phyloP scores from a whole-genome alignment of 306 rosid species.

The Castanea sativa region DNA sequence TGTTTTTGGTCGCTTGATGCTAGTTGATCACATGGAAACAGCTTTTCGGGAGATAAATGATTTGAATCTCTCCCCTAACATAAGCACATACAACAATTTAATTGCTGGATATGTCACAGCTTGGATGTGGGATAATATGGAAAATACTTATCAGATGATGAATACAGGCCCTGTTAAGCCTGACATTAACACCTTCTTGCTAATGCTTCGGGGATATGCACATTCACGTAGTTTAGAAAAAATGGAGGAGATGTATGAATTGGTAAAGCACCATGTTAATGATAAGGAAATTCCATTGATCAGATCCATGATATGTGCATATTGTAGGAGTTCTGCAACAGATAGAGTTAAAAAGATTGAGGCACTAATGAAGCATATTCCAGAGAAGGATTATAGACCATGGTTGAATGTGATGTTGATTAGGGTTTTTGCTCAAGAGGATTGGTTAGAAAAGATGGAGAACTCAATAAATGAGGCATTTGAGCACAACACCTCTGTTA shows the following conservation, averaged over 20 bases:
- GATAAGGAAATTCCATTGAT: constrained; percentile 38
- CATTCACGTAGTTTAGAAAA: constrained; percentile 56
- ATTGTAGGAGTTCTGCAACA: constrained; percentile 54
- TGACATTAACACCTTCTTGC: constrained; percentile 39
- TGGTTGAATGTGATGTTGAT: constrained; percentile 79
- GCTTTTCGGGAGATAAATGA: constrained; percentile 44
- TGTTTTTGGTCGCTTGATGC: constrained; percentile 62
- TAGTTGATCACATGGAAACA: constrained; percentile 71
- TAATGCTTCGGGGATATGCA: constrained; percentile 85
- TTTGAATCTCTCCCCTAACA: constrained; percentile 33
- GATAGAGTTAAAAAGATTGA: constrained; percentile 56
- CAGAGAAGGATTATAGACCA: constrained; percentile 58
- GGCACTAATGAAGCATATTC: constrained; percentile 51
- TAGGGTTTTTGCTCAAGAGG: constrained; percentile 60
- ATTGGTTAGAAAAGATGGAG: constrained; percentile 67
- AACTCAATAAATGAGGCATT: constrained; percentile 67
- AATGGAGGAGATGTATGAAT: constrained; percentile 69
- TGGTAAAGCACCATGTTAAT: constrained; percentile 43
- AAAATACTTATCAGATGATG: constrained; percentile 50
- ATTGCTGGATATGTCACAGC: constrained; percentile 71
- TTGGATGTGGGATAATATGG: constrained; percentile 87
- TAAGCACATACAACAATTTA: constrained; percentile 59
- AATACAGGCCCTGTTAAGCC: constrained; percentile 49
- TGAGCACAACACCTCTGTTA: constrained; percentile 42
- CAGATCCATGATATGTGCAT: constrained; percentile 78